Base-by-base conservation (phyloP, 192 early-diverging fungal species). In the Helicostylum pulchrum region DNA sequence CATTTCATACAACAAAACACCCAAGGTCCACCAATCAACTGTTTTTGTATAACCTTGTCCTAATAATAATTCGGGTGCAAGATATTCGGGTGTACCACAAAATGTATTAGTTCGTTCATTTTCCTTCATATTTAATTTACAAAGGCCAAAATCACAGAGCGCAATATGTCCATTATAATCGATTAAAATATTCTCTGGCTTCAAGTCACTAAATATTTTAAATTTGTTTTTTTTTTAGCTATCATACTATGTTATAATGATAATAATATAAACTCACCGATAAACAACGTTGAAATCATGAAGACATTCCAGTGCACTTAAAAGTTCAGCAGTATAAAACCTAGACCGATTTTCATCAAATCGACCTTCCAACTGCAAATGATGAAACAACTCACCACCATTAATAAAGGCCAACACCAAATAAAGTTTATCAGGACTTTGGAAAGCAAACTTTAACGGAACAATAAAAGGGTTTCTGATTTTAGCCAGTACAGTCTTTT, bases 21-120 rank as follows among this genome's bases (percentile, higher is more conserved):
- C 96, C 55, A 97, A 80, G 5, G 95, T 88, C 94, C 93, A 98
- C 97, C 97, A 99, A 81, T 99, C 97, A 1, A 97, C 94, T 7
- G 90, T 88, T 67, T 93, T 92, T 21, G 87, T 89, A 77, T 97
- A 97, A 12, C 90, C 92, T 48, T 91, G 86, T 52, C 87, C 89
- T 43, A 88, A 79, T 9, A 98, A 76, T 19, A 98, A 73, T 81
- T 98, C 96, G 9, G 90, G 92, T 0, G 96, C 93, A 51, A 99
- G 87, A 73, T 97, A 99, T 71, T 99, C 97, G n/a, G 96, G 96
- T 9, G 97, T 99, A 9, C 97, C 97, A 74, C 96, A 98, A 63
- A 98, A 95, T 0, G 95, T 96, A 73, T 89, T 86, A 30, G 97
- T 98, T 42, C 87, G 92, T 61, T 92, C 92, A 51, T 90, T 90